Evolutionary conservation across 2,329 filamentous ascomycete genomes (phyloP).

Genomic region (Aulographum hederae): DNA sequence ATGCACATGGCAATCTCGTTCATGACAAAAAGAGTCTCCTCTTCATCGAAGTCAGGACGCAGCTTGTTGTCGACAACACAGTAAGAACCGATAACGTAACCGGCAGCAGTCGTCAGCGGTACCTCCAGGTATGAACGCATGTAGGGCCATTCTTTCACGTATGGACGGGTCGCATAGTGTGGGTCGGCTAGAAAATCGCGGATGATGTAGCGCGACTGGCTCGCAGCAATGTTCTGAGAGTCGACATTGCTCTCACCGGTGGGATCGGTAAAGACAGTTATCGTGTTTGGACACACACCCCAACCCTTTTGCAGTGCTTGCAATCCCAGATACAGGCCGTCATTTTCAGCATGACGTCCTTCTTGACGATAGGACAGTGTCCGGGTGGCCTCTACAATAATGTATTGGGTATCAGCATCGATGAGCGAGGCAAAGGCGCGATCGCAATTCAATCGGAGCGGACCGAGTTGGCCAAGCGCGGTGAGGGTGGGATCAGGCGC

Average conservation of each 20-base stretch:
- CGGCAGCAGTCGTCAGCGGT: conserved; percentile 13
- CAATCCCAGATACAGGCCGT: conserved; percentile 2
- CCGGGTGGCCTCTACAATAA: conserved; percentile 18
- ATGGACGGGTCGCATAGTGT: conserved; percentile 11
- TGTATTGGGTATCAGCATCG: conserved; percentile 15
- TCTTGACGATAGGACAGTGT: too few relatives aligned
- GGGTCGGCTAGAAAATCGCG: conserved; percentile 14
- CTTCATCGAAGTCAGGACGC: conserved; percentile 5
- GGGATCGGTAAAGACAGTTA: conserved; percentile 9
- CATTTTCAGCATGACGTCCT: conserved; percentile 5
- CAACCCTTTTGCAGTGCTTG: conserved; percentile 10
- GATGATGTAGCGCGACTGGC: too few relatives aligned
- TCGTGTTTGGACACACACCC: conserved; percentile 13
- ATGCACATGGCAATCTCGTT: conserved; percentile 7
- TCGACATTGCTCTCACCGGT: conserved; percentile 9
- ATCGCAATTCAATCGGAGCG: conserved; percentile 14
- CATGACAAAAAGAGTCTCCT: conserved; percentile 6
- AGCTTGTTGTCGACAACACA: conserved; percentile 15
- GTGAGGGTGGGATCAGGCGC: conserved; percentile 3
- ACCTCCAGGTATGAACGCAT: conserved; percentile 16
- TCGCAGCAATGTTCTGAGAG: conserved; percentile 9
- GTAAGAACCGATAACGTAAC: conserved; percentile 15
- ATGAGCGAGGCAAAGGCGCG: conserved; percentile 18
- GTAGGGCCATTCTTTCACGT: conserved; percentile 13
- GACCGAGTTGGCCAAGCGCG: conserved; percentile 15